A percentile compares a stretch with the other conserved stretches of the same genome.
These are phyloP conservation scores for Microbotryomycetes sp. DNA, from an alignment of 1,284 basidiomycete species.

Conservation along the genomic window DNA sequence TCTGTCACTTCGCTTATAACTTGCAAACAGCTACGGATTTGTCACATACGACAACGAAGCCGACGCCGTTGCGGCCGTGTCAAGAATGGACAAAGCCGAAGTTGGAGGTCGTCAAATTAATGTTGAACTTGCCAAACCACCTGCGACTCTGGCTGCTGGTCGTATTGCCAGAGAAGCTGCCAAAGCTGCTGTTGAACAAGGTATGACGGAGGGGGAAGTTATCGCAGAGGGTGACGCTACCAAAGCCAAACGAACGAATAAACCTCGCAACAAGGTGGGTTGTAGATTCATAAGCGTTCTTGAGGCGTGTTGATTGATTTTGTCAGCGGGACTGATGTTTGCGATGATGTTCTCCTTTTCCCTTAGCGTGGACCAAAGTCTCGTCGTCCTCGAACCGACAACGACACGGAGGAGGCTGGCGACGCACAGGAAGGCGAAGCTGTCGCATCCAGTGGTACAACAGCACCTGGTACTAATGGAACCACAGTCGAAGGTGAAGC, in stretches of 20 bases:
- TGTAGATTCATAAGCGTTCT: no score
- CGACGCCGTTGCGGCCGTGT: conserved; percentile 77
- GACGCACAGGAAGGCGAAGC: conserved; percentile 20
- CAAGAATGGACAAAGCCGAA: conserved; percentile 75
- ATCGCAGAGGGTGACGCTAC: conserved; percentile 58
- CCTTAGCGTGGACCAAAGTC: conserved; percentile 13
- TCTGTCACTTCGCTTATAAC: neutral
- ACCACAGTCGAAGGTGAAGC: neutral
- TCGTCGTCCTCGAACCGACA: conserved; percentile 24
- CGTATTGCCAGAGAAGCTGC: conserved; percentile 25
- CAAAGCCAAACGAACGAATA: conserved; percentile 59
- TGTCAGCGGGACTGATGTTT: no score
- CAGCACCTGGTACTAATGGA: no score
- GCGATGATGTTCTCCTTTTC: no score
- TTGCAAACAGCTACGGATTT: conserved; percentile 57
- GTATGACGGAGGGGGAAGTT: conserved; percentile 47
- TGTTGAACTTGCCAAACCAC: conserved; percentile 81
- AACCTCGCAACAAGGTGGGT: conserved; percentile 46
- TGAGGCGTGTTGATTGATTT: no score
- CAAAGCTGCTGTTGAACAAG: conserved; percentile 21
- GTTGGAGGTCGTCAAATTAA: conserved; percentile 79
- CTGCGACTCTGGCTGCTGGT: conserved; percentile 54
- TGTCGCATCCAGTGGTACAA: conserved; percentile 11
- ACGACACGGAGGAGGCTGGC: conserved; percentile 32
- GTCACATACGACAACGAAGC: conserved; percentile 72